Evolutionary conservation across 805 yeast genomes (phyloP).

Genomic region (Metschnikowia borealis): DNA sequence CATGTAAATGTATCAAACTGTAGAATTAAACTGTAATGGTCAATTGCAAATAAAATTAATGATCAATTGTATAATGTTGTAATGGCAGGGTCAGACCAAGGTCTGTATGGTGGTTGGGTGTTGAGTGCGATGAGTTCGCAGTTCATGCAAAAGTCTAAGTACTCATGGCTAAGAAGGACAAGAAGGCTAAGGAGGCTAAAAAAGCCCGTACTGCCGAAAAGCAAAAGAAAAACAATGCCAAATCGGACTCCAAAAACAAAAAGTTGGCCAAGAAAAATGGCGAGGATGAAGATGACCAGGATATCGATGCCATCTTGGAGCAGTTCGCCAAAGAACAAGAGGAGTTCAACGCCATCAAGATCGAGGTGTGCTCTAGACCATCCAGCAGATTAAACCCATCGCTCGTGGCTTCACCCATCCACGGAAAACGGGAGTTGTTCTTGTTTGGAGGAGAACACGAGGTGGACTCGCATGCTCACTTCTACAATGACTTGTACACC

Average conservation of each 20-base stretch:
- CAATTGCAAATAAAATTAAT: background rate
- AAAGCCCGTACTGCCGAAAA: constrained; percentile 85
- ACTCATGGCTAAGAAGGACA: constrained; percentile 80
- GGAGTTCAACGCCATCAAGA: constrained; percentile 64
- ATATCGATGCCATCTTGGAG: constrained; percentile 77
- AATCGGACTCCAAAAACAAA: constrained; percentile 71
- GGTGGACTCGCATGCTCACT: constrained; percentile 49
- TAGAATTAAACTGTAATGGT: background rate
- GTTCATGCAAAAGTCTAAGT: background rate
- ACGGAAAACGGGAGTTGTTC: constrained; percentile 71
- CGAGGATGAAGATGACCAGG: constrained; percentile 81
- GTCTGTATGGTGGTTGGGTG: background rate
- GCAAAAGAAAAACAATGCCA: constrained; percentile 66
- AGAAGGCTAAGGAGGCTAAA: constrained; percentile 86
- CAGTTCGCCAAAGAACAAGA: constrained; percentile 78
- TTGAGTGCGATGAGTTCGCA: constrained; percentile 1
- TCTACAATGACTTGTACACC: constrained; percentile 76
- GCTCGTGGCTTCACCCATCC: constrained; percentile 69
- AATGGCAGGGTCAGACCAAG: background rate
- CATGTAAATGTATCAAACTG: background rate
- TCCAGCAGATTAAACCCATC: constrained; percentile 68
- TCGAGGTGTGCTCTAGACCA: constrained; percentile 59
- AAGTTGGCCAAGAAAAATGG: constrained; percentile 71
- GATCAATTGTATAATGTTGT: background rate
- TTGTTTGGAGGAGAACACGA: constrained; percentile 88